Conservation (phyloP, 148 eudicot species). For the Fagopyrum tataricum region DNA sequence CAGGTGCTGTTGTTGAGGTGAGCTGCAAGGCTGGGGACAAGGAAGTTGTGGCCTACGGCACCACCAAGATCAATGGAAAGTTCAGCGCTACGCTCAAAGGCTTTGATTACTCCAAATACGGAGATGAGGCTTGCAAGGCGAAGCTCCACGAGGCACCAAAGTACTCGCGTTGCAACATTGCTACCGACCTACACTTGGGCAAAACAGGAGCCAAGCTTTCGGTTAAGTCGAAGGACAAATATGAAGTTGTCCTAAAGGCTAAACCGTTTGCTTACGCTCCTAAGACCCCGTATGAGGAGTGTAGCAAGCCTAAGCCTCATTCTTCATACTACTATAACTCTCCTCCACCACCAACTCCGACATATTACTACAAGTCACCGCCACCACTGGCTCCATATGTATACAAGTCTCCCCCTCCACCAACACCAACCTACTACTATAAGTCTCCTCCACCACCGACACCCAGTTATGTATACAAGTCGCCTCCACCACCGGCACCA, state of each 20-base stretch:
- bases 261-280: slow-evolving; percentile 46
- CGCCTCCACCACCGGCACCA: slow-evolving; percentile 16
- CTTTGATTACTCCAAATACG: slow-evolving; percentile 36
- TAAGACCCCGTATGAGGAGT: slow-evolving; percentile 32
- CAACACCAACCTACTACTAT: slow-evolving; percentile 9
- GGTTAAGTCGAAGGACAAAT: slow-evolving; percentile 31
- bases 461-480: slow-evolving; percentile 11
- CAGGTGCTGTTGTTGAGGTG: slow-evolving; percentile 51
- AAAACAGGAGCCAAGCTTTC: slow-evolving; percentile 29
- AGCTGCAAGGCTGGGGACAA: slow-evolving; percentile 35
- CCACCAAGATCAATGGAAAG: slow-evolving; percentile 41
- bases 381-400: slow-evolving; percentile 14
- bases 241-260: slow-evolving; percentile 36
- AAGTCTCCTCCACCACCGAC: slow-evolving; percentile 14
- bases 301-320: slow-evolving; percentile 23
- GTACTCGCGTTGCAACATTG: slow-evolving; percentile 33
- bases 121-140: slow-evolving; percentile 41
- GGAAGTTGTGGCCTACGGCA: slow-evolving; percentile 40
- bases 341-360: slow-evolving; percentile 30
- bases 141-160: slow-evolving; percentile 42
- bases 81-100: slow-evolving; percentile 29
- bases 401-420: slow-evolving; percentile 18
- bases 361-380: slow-evolving; percentile 19
- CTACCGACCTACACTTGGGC: slow-evolving; percentile 32
- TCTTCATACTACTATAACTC: slow-evolving; percentile 26